These are phyloP conservation scores for Tieghemostelium lacteum DNA, from an alignment of 78 protist species.

Conservation along the genomic window DNA sequence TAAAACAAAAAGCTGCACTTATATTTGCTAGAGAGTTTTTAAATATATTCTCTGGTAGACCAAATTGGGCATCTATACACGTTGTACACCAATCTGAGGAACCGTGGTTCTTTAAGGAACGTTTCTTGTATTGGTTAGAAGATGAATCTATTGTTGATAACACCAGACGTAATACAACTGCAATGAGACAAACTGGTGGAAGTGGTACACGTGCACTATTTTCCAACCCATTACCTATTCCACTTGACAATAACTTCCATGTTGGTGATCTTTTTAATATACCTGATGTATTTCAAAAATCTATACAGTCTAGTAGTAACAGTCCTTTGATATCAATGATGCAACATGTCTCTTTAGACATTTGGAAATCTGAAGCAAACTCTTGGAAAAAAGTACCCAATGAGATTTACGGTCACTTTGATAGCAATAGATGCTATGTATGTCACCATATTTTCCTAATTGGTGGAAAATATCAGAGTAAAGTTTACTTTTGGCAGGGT, in stretches of 20 bases:
- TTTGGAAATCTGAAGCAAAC: constrained; percentile 45
- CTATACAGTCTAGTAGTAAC: background rate
- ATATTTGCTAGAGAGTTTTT: constrained; percentile 73
- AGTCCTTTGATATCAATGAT: background rate
- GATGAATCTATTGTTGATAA: constrained; percentile 61
- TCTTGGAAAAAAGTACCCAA: constrained; percentile 33
- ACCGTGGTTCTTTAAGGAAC: constrained; percentile 68
- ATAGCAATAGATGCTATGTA: constrained; percentile 23
- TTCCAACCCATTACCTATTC: constrained; percentile 30
- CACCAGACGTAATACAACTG: constrained; percentile 5
- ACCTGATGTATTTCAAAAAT: constrained; percentile 5
- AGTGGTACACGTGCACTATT: background rate
- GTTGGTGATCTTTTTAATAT: constrained; percentile 20
- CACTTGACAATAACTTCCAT: constrained; percentile 23
- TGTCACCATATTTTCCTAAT: constrained; percentile 45
- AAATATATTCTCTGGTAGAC: constrained; percentile 59
- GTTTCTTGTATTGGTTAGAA: constrained; percentile 70
- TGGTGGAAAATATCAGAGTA: background rate
- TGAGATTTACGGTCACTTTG: constrained; percentile 43
- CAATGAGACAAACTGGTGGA: background rate
- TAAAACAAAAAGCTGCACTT: constrained; percentile 45
- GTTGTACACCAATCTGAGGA: constrained; percentile 68
- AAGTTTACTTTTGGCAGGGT: constrained; percentile 72
- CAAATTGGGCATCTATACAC: constrained; percentile 61
- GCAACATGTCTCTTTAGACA: constrained; percentile 30